These are phyloP conservation scores for Cystofilobasidium macerans DNA, from an alignment of 768 basidiomycete species.

Conservation along the genomic window DNA sequence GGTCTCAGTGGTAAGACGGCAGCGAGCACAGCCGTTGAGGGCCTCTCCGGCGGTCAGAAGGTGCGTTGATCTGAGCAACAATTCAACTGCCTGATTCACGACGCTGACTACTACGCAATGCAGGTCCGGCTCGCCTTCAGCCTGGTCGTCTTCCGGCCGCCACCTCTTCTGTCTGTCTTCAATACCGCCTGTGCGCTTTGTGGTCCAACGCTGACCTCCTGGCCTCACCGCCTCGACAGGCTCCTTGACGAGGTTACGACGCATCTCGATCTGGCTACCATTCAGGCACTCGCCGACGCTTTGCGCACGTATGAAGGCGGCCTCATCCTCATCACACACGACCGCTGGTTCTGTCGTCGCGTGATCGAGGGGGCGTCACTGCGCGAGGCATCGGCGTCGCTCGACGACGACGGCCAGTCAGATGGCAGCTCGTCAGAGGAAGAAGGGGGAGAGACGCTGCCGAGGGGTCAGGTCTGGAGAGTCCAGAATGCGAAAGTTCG, in stretches of 20 bases:
- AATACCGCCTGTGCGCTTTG: background rate
- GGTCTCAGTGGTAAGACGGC: slow-evolving; percentile 43
- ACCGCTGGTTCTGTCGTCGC: slow-evolving; percentile 40
- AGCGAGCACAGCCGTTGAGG: slow-evolving; percentile 43
- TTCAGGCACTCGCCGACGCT: slow-evolving; percentile 48
- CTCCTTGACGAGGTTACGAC: slow-evolving; percentile 52
- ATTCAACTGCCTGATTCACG: background rate
- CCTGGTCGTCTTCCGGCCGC: slow-evolving; percentile 47
- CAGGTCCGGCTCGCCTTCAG: slow-evolving; percentile 54
- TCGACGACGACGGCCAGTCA: slow-evolving; percentile 29
- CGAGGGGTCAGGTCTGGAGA: slow-evolving; percentile 27
- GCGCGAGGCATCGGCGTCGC: slow-evolving; percentile 28
- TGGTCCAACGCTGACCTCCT: background rate
- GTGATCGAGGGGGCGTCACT: slow-evolving; percentile 32
- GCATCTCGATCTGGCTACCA: slow-evolving; percentile 56
- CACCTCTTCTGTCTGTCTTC: slow-evolving; percentile 43
- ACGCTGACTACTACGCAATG: background rate
- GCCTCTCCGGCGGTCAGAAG: slow-evolving; percentile 51
- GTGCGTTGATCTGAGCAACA: slow-evolving; percentile 32
- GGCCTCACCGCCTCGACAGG: slow-evolving; percentile 8
- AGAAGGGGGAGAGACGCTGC: slow-evolving; percentile 17
- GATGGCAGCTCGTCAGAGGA: slow-evolving; percentile 1
- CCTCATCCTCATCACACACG: slow-evolving; percentile 56
- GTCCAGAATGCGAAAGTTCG: slow-evolving; percentile 34
- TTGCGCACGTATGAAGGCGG: slow-evolving; percentile 49